Percentiles rank a stretch among this genome's conserved stretches.
Conservation (phyloP, 345 rosid genomes). For the Ricinus communis region DNA sequence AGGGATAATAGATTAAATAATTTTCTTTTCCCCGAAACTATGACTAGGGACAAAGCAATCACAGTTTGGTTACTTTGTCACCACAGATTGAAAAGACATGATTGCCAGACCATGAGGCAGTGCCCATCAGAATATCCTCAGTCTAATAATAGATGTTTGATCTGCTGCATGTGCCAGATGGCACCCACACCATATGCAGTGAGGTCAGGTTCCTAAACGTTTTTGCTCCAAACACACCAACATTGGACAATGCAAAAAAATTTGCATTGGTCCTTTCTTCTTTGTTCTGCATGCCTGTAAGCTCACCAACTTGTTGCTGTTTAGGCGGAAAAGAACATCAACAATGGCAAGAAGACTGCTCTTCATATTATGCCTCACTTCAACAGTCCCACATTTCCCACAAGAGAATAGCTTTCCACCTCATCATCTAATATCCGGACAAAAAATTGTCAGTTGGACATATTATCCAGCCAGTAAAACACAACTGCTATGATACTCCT, state of each 20-base stretch:
- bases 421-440: background rate
- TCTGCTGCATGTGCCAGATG: slow-evolving; percentile 2
- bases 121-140: too few species aligned
- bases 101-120: background rate
- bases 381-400: slow-evolving; percentile 1
- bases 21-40: background rate
- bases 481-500: background rate
- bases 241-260: too few species aligned
- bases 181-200: slow-evolving; percentile 10
- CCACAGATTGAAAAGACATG: background rate
- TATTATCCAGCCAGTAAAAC: too few species aligned
- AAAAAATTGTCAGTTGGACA: too few species aligned
- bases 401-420: background rate
- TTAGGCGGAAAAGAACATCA: background rate
- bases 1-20: background rate
- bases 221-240: too few species aligned
- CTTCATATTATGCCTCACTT: background rate
- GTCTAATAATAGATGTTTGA: too few species aligned
- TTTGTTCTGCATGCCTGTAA: background rate
- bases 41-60: background rate
- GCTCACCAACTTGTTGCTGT: background rate
- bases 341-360: background rate
- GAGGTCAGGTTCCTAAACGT: background rate
- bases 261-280: too few species aligned
- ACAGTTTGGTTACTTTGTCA: background rate